Evolutionary conservation across 768 basidiomycete species (phyloP), one percentile per base, ranked within the genome.

Genomic region (Lactarius deliciosus): DNA sequence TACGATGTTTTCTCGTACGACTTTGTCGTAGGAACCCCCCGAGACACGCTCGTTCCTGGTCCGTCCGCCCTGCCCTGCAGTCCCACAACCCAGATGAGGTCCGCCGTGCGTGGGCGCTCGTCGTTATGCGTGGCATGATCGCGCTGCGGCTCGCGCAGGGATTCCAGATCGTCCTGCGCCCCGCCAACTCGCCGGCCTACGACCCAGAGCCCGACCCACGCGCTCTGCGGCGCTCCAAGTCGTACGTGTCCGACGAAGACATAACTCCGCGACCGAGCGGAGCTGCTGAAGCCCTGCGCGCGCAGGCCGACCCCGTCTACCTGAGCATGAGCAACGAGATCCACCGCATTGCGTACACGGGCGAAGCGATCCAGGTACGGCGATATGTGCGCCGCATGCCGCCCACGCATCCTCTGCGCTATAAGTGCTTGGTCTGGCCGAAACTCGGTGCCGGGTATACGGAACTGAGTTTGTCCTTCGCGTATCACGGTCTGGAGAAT

Each of bases 241-340:
- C 86, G 30, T 86, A 88, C 70, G 72, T 83, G 65, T 77, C 79
- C 0, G 87, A 88, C 45, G 87, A 81, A 50, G 78, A 86, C 22
- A 71, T 79, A 50, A 79, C 76, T 4, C 83, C 85, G 2, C 84
- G 83, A 71, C 86, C 87, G 3, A 73, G 74, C 45, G 90, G 91
- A 4, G 86, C 89, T 1, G 84, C 89, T 3, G 86, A 88, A 55
- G 83, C 90, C 60, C 79, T 89, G 71, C 79, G 77, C 57, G 82
- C 82, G 0, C 83, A 87, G 47, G 76, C 76, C 45, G 86, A 90
- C 60, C 89, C 94, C 1, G 88, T 97, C 8, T 98, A 91, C 78
- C 82, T 98, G 62, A 93, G 93, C 71, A 95, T 96, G 86, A 90
- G 89, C 74, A 96, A 98, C 74, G 93, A 96, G 76, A 94, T 98